Percentiles rank a stretch among this genome's conserved stretches.
These are phyloP conservation scores for Nigrograna mackinnonii DNA, from an alignment of 2,329 filamentous ascomycete species.

Conservation along the genomic window DNA sequence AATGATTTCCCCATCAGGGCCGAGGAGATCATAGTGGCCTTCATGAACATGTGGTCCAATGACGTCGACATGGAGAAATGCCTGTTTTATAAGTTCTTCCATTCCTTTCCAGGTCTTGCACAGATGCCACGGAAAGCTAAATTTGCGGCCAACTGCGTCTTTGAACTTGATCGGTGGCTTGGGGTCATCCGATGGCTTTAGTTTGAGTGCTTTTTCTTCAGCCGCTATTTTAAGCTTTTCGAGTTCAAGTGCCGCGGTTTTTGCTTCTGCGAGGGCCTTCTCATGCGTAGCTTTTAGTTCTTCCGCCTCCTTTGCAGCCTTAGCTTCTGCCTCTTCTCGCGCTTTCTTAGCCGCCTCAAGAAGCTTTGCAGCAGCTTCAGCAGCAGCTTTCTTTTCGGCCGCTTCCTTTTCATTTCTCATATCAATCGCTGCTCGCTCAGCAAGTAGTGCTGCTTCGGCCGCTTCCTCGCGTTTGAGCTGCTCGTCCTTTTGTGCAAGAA, in stretches of 20 bases:
- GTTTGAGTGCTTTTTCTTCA: slow-evolving; percentile 45
- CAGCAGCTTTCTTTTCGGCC: slow-evolving; percentile 41
- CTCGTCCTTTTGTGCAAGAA: too few species aligned
- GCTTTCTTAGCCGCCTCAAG: slow-evolving; percentile 30
- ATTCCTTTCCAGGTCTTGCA: slow-evolving; percentile 76
- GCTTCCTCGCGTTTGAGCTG: too few species aligned
- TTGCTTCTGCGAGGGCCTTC: slow-evolving; percentile 51
- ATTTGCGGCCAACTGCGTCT: slow-evolving; percentile 90
- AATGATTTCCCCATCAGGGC: slow-evolving; percentile 50
- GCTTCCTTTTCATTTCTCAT: too few species aligned
- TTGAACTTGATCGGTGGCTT: slow-evolving; percentile 87
- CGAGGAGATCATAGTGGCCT: slow-evolving; percentile 50
- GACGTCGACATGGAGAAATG: slow-evolving; percentile 48
- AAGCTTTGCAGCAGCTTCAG: slow-evolving; percentile 20
- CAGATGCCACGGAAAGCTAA: slow-evolving; percentile 85
- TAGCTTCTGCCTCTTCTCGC: slow-evolving; percentile 28
- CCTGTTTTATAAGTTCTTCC: slow-evolving; percentile 50
- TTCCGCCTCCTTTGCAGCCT: slow-evolving; percentile 32
- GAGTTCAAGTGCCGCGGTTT: slow-evolving; percentile 46
- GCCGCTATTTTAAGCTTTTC: slow-evolving; percentile 53
- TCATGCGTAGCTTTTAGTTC: slow-evolving; percentile 50
- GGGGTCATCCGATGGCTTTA: slow-evolving; percentile 52
- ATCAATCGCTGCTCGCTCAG: too few species aligned
- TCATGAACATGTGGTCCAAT: slow-evolving; percentile 47
- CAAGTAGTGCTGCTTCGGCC: too few species aligned